Base-by-base conservation (phyloP, 2,329 filamentous ascomycete genomes). In the Fusarium duplospermum region DNA sequence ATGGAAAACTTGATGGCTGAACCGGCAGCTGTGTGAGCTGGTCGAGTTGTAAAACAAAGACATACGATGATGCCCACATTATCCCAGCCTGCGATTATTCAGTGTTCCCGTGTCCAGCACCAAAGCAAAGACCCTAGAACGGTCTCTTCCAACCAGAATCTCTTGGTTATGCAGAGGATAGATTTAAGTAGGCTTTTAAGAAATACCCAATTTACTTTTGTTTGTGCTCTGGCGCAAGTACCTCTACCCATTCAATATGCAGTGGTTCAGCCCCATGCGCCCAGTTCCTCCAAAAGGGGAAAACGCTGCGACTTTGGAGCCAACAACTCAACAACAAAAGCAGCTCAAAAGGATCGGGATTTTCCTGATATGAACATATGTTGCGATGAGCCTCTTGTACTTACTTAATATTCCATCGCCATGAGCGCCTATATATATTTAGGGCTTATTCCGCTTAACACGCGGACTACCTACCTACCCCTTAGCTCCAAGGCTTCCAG, bases 401-500 rank as follows among this genome's bases (percentile, higher is more conserved):
- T n/a, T 52, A 52, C 27, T n/a, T 20, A n/a, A 52, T 52, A n/a
- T 31, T n/a, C 47, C 11, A 52, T 20, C 16, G 24, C 16, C 27
- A 31, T 52, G 47, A 52, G 45, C 42, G 42, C 22, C 22, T 27
- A 47, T 18, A n/a, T 52, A 52, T 29, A 4, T 29, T 14, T 52
- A 52, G 47, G 47, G 47, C 47, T 52, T 52, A 52, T 52, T 52
- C 47, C 27, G 20, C 27, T 52, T 8, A 10, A 31, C 27, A 29
- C 9, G 24, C 45, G 27, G 27, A 62, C 38, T 31, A 7, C 5
- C 24, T 24, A 56, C 29, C 31, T 33, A 54, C 29, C 27, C 35
- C 29, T 50, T 31, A 24, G 16, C 24, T 52, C 62, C 66, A 38
- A 50, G 73, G 59, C 64, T 57, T 38, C 57, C 22, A 66, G 35